These are phyloP conservation scores for Psilocybe sp. DNA, from an alignment of 768 basidiomycete genomes.

Conservation along the genomic window DNA sequence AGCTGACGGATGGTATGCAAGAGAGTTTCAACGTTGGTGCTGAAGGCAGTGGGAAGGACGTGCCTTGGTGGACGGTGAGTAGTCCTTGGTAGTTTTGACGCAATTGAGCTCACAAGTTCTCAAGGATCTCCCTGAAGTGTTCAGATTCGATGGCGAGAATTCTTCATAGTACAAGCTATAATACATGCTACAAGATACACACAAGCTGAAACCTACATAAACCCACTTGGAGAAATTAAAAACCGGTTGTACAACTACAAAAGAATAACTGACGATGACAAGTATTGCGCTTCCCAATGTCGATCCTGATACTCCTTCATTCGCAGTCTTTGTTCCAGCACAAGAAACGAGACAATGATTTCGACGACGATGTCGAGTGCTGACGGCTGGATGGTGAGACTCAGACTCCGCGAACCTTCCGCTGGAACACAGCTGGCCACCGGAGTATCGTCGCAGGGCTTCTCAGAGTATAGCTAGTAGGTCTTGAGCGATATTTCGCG, in stretches of 20 bases:
- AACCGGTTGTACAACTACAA: too few species aligned
- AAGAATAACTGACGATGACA: neutral
- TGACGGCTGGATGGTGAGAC: conserved; percentile 7
- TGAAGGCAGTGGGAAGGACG: conserved; percentile 60
- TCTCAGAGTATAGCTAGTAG: conserved; percentile 10
- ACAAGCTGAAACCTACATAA: too few species aligned
- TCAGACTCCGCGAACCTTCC: conserved; percentile 10
- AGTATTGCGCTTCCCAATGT: conserved; percentile 4
- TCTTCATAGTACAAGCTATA: neutral
- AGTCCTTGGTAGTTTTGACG: neutral
- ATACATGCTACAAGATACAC: too few species aligned
- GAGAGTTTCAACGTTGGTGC: conserved; percentile 71
- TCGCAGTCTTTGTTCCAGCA: conserved; percentile 15
- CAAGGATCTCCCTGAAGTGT: conserved; percentile 63
- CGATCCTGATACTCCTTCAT: conserved; percentile 12
- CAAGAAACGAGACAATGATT: conserved; percentile 16
- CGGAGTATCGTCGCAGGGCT: neutral
- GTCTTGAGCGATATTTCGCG: neutral
- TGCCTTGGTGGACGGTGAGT: conserved; percentile 71
- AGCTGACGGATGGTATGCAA: conserved; percentile 75
- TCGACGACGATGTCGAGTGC: conserved; percentile 11
- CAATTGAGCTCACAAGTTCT: neutral
- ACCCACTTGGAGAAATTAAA: too few species aligned
- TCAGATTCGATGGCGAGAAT: conserved; percentile 55
- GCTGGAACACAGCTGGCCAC: conserved; percentile 13